Evolutionary conservation across 495 filamentous ascomycete genomes (phyloP), one percentile per base, ranked within the genome.

Genomic region (Hypoxylon perforatum): DNA sequence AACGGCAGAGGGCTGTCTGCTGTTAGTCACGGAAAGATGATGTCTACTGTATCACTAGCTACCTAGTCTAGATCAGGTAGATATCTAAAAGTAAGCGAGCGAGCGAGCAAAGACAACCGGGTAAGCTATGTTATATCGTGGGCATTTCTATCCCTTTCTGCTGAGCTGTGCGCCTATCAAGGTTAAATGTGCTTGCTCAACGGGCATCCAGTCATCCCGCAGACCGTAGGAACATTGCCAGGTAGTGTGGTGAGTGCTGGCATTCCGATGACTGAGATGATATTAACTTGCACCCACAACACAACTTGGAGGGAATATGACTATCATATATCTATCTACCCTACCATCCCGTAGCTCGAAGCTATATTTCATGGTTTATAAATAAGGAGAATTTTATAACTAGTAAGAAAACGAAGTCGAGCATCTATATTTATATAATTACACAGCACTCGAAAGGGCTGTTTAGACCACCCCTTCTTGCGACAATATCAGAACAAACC

Each of bases 21-120:
- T 21, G 21, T 25, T 22, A 30, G 46, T 58, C 35, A 22, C 30
- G 11, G 41, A 33, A 18, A 41, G 38, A n/a, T 46, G 38, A 23
- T 38, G 42, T 44, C 21, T 56, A 28, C 25, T 7, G 33, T 45
- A 52, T 45, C 23, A 44, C 48, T 45, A n/a, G 9, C 7, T 28
- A 28, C 25, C 25, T 28, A 28, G 25, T 3, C n/a, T 28, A 28
- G 25, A 28, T 28, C n/a, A 28, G 25, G 25, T 56, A 57, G 50
- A 36, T 30, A 49, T 28, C 42, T n/a, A n/a, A n/a, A n/a, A n/a
- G n/a, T n/a, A n/a, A n/a, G n/a, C n/a, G n/a, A n/a, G n/a, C n/a
- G n/a, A n/a, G n/a, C n/a, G n/a, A n/a, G n/a, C n/a, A n/a, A n/a
- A n/a, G n/a, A n/a, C n/a, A n/a, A n/a, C n/a, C n/a, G n/a, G n/a